Evolutionary conservation across 805 yeast species (phyloP), one percentile per base, ranked within the genome.

Genomic region (Candida maris): DNA sequence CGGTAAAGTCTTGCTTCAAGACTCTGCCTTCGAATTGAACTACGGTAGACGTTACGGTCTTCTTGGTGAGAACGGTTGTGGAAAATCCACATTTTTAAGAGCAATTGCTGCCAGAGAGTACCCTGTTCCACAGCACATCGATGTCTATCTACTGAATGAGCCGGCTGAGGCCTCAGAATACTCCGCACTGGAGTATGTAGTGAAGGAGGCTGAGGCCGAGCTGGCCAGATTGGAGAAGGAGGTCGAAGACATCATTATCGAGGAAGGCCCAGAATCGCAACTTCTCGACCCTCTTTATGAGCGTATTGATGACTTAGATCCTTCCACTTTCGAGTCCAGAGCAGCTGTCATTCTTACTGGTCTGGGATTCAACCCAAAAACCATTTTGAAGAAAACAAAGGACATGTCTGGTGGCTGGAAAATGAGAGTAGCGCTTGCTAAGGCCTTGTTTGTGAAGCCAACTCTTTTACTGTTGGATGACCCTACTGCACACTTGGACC

Each of bases 391-490:
- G 77, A 83, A 81, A 69, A 93, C 98, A 57, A 89, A 87, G 68
- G 97, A 93, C 61, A 93, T 93, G 98, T 87, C 97, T 60, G 98
- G 98, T 78, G 98, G 98, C 64, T 93, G 98, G 98, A 88, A 88
- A 74, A 93, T 93, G 98, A 87, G 98, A 71, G 98, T 93, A 45
- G 97, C 98, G 30, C 74, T 93, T 45, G 96, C 96, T 43, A 93
- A 93, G 69, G 98, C 98, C 20, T 75, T 93, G 54, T 93, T 93
- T 73, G 97, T 93, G 51, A 91, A 93, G 73, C 98, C 98, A 60
- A 89, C 97, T 34, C 70, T 93, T 53, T 73, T 93, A 59, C 71
- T 93, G 54, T 79, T 93, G 64, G 98, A 93, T 72, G 98, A 93
- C 67, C 98, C 98, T 56, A 93, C 98, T 49, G 98, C 98, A 37